Conservation (phyloP, 345 rosid genomes). For the Brassica incana region DNA sequence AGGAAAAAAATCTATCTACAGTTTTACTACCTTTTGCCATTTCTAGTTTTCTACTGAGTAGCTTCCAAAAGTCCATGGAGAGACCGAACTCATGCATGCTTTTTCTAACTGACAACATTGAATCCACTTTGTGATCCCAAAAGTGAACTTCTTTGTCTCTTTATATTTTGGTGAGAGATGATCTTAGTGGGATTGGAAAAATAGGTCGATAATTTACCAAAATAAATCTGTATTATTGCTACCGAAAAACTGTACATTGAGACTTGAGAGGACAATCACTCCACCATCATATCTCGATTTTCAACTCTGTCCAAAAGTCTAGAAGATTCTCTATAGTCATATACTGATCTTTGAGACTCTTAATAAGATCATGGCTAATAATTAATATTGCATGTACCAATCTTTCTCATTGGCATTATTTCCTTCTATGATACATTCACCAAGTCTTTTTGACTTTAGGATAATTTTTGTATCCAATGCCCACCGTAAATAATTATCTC, state of each 20-base stretch:
- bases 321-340: too few relatives aligned
- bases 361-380: too few relatives aligned
- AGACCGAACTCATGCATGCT: conserved; percentile 2
- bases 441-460: too few relatives aligned
- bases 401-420: too few relatives aligned
- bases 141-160: conserved; percentile 16
- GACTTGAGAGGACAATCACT: too few relatives aligned
- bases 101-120: conserved; percentile 1
- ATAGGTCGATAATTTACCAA: neutral
- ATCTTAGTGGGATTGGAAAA: neutral
- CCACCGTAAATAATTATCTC: too few relatives aligned
- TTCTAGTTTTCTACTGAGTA: neutral
- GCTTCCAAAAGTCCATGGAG: neutral
- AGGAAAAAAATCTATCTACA: neutral
- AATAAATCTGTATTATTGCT: neutral
- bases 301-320: too few relatives aligned
- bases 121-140: conserved; percentile 1
- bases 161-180: neutral
- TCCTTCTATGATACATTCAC: too few relatives aligned
- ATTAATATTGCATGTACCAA: too few relatives aligned
- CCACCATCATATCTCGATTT: too few relatives aligned
- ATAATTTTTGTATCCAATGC: too few relatives aligned
- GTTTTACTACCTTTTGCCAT: neutral
- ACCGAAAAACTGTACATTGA: neutral
- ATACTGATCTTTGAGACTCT: too few relatives aligned